Base-by-base conservation (phyloP, 1,284 basidiomycete species). In the Sphagnurus paluster region DNA sequence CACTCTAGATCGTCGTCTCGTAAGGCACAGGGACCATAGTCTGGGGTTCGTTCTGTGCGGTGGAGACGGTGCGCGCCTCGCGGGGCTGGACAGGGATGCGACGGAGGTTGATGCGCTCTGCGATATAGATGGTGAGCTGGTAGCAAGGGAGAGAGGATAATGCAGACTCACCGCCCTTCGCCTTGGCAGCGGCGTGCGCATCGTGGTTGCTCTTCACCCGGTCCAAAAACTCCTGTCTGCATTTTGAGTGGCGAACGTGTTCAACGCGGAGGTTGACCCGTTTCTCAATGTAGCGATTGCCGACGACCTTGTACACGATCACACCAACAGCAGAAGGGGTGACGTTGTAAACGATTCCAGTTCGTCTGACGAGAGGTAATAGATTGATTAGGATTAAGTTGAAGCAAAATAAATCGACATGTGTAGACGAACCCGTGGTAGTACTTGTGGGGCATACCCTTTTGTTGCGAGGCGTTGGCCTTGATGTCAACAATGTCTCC, bases 401-500 rank as follows among this genome's bases (percentile, higher is more conserved):
- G 17, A 5, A 16, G 26, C n/a, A n/a, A 16, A 11, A 46, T 46
- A 28, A 8, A 36, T 2, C 35, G 39, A 26, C 7, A 32, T 35
- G 35, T 34, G 32, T 5, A 14, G 44, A 78, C 86, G 55, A 54
- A 89, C 87, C 88, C 89, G 59, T 91, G 88, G 75, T 91, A 91
- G 79, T 79, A 95, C 76, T 98, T 98, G 83, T 98, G 95, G 69
- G 96, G 95, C 93, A 99, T 98, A 73, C 96, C 96, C 89, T 96
- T 97, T 84, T 99, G 97, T 75, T 98, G 90, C 43, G 95, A 92
- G 54, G 95, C 85, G 71, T 99, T 98, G 62, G 96, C 96, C 79
- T 97, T 97, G 82, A 99, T 99, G 79, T 99, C 96, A 62, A 99
- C 96, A 66, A 99, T 98, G 73, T 99, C 96, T 58, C 96, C 96